These are phyloP conservation scores for Tagetes patula DNA, from an alignment of 129 eudicot species.

Conservation along the genomic window DNA sequence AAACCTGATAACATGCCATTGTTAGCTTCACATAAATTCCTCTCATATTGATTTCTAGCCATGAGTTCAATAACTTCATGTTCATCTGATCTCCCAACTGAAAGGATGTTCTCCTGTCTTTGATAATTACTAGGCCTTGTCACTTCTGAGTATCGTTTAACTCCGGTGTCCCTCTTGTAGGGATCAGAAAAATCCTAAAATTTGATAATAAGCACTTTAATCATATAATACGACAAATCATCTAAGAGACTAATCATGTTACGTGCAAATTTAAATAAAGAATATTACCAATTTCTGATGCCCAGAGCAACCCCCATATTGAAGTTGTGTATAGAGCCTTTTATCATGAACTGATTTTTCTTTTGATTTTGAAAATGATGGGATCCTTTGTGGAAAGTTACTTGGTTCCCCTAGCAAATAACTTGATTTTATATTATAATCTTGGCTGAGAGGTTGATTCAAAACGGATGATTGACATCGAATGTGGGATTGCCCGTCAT, in stretches of 20 bases:
- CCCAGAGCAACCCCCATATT: conserved; percentile 35
- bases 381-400: conserved; percentile 4
- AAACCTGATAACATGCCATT: conserved; percentile 24
- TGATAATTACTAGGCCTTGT: conserved; percentile 36
- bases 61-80: conserved; percentile 76
- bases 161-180: conserved; percentile 34
- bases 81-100: conserved; percentile 56
- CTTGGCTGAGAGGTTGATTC: conserved; percentile 27
- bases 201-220: conserved; percentile 3
- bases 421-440: conserved; percentile 30
- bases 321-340: conserved; percentile 20
- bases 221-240: conserved; percentile 27
- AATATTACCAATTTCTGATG: conserved; percentile 41
- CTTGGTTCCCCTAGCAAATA: conserved; percentile 37
- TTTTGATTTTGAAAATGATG: conserved; percentile 1
- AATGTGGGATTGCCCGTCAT: conserved; percentile 28
- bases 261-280: not conserved
- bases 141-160: conserved; percentile 33
- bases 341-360: conserved; percentile 31
- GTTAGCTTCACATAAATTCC: conserved; percentile 40
- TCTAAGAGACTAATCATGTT: not conserved
- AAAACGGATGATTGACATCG: not conserved
- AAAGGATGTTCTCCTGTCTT: conserved; percentile 37
- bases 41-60: conserved; percentile 75
- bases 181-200: conserved; percentile 50